A percentile compares a stretch with the other conserved stretches of the same genome.
phyloP scores from a whole-genome alignment of 345 rosid species.

The Aethionema arabicum region DNA sequence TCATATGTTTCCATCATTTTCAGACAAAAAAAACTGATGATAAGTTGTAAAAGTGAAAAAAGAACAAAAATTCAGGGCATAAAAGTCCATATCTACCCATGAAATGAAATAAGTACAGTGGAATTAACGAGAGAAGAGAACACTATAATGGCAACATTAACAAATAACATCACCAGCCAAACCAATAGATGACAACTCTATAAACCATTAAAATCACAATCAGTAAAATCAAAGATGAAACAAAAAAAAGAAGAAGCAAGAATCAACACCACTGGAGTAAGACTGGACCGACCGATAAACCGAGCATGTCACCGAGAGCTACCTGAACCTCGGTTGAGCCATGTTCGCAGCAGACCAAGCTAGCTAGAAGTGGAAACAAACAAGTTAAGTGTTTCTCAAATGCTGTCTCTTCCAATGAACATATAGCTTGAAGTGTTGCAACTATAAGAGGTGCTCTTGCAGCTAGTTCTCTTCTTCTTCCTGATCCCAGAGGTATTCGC shows the following conservation, averaged over 20 bases:
- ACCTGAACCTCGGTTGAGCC: constrained; percentile 87
- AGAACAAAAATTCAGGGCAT: too few species aligned
- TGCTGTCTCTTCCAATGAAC: constrained; percentile 64
- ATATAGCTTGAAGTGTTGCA: constrained; percentile 73
- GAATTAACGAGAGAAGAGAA: too few species aligned
- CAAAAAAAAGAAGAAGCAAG: constrained; percentile 14
- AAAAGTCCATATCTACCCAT: too few species aligned
- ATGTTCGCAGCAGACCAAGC: constrained; percentile 83
- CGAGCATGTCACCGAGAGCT: constrained; percentile 85
- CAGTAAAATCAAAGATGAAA: not conserved
- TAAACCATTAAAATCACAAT: constrained; percentile 20
- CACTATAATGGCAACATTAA: too few species aligned
- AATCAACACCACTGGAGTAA: constrained; percentile 70
- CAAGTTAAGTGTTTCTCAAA: constrained; percentile 67
- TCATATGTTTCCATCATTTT: too few species aligned
- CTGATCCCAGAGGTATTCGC: constrained; percentile 86
- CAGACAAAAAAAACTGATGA: too few species aligned
- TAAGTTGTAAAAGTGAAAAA: too few species aligned
- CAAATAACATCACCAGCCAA: too few species aligned
- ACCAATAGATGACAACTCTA: constrained; percentile 1
- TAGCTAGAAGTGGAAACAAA: constrained; percentile 76
- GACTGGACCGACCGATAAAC: constrained; percentile 74
- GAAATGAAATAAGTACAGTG: too few species aligned
- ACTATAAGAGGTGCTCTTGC: constrained; percentile 86
- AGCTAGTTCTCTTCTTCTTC: constrained; percentile 83